phyloP scores from a whole-genome alignment of 306 rosid genomes.

The Vigna reflexopilosa region DNA sequence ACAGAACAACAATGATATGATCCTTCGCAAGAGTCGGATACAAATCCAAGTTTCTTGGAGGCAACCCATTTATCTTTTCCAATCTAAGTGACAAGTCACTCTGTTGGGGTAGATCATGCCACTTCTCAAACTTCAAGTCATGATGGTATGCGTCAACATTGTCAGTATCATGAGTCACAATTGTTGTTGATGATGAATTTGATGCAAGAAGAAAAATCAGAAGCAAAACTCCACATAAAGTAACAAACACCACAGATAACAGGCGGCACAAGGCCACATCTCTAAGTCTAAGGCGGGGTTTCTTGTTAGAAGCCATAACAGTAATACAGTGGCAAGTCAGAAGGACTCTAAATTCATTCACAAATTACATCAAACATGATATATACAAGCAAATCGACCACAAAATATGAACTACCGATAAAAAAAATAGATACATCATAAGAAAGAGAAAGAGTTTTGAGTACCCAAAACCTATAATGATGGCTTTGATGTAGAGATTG shows the following conservation, averaged over 20 bases:
- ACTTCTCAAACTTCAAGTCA: constrained; percentile 40
- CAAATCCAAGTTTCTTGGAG: constrained; percentile 83
- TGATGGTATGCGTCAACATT: constrained; percentile 45
- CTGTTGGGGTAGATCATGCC: constrained; percentile 65
- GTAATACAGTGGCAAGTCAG: constrained; percentile 33
- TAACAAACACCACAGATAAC: constrained; percentile 59
- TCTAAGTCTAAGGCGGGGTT: constrained; percentile 65
- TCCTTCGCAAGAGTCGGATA: constrained; percentile 72
- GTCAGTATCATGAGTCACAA: constrained; percentile 26
- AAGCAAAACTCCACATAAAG: constrained; percentile 68
- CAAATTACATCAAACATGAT: constrained; percentile 39
- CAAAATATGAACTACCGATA: not conserved
- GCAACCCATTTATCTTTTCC: constrained; percentile 68
- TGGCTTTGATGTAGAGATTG: constrained; percentile 48
- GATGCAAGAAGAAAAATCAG: constrained; percentile 64
- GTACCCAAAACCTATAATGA: constrained; percentile 53
- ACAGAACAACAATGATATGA: constrained; percentile 76
- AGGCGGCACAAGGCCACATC: constrained; percentile 71
- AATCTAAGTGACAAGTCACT: constrained; percentile 66
- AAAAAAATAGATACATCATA: constrained; percentile 30
- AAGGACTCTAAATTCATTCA: constrained; percentile 36
- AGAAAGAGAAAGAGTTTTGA: constrained; percentile 11
- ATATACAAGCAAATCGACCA: constrained; percentile 33
- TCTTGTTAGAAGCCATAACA: constrained; percentile 58
- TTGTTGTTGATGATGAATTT: constrained; percentile 54